Evolutionary conservation across 345 rosid genomes (phyloP).

Genomic region (Dovyalis caffra): DNA sequence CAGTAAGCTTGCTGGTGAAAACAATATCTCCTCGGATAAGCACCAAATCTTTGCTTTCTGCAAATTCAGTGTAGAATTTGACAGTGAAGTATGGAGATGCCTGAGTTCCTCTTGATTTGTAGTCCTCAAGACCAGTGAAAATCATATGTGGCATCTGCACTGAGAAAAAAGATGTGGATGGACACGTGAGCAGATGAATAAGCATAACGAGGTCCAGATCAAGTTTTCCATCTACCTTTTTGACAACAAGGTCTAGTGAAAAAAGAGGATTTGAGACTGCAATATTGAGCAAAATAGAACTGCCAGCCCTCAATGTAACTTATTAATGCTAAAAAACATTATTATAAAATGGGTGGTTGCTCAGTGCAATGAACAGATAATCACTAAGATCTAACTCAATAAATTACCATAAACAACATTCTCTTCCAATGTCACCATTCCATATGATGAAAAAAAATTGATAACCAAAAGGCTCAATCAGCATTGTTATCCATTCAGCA

Average conservation of each 20-base stretch:
- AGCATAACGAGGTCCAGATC: neutral
- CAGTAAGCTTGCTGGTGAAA: slow-evolving; percentile 84
- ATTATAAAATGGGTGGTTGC: neutral
- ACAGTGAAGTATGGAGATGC: slow-evolving; percentile 76
- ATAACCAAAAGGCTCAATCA: neutral
- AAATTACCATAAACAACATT: neutral
- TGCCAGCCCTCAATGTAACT: neutral
- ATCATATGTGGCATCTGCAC: slow-evolving; percentile 86
- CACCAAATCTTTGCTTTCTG: slow-evolving; percentile 80
- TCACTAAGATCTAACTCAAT: neutral
- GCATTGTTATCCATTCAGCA: neutral
- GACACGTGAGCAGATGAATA: slow-evolving; percentile 1
- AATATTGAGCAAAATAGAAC: neutral
- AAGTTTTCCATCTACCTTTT: neutral
- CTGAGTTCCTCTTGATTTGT: slow-evolving; percentile 96
- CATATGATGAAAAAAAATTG: neutral
- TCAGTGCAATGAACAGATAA: neutral
- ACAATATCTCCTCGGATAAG: slow-evolving; percentile 82
- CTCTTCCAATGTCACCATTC: neutral
- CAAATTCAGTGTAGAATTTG: slow-evolving; percentile 71
- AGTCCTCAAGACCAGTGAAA: slow-evolving; percentile 96
- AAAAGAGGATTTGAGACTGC: neutral
- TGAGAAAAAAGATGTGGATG: slow-evolving; percentile 37
- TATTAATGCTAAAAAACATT: neutral
- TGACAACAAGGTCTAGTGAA: neutral